A percentile compares a stretch with the other conserved stretches of the same genome.
These are phyloP conservation scores for Penicillium turbatum DNA, from an alignment of 495 filamentous ascomycete genomes.

Conservation along the genomic window DNA sequence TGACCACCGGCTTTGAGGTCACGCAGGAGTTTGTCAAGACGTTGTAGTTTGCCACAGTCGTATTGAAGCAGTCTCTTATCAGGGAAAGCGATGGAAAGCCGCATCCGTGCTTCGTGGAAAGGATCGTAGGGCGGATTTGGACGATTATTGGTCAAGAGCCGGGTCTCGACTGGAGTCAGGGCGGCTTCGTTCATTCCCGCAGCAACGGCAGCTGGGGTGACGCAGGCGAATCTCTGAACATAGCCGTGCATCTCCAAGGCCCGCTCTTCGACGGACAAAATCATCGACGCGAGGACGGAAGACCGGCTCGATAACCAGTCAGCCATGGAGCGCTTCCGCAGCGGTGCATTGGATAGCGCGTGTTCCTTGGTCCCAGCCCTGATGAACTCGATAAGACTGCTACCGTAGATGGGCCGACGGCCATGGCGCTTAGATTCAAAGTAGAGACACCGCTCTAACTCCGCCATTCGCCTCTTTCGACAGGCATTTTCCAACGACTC, in stretches of 20 bases:
- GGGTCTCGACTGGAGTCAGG: conserved; percentile 60
- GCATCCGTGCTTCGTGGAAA: conserved; percentile 91
- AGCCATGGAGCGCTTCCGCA: conserved; percentile 45
- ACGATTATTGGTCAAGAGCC: conserved; percentile 46
- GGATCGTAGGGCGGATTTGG: conserved; percentile 65
- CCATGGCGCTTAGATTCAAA: conserved; percentile 78
- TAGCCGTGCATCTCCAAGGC: conserved; percentile 63
- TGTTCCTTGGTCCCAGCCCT: conserved; percentile 54
- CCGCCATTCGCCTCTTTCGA: conserved; percentile 68
- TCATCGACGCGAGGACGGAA: conserved; percentile 63
- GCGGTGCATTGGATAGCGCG: conserved; percentile 36
- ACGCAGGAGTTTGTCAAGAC: conserved; percentile 80
- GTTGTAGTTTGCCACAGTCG: conserved; percentile 95
- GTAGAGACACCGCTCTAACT: conserved; percentile 74
- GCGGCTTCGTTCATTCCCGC: conserved; percentile 66
- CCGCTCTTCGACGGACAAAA: conserved; percentile 68
- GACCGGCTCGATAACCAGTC: conserved; percentile 74
- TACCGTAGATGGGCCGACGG: conserved; percentile 75
- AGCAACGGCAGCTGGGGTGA: conserved; percentile 83
- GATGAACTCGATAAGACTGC: conserved; percentile 65
- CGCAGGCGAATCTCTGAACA: conserved; percentile 84
- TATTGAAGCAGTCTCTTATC: conserved; percentile 94
- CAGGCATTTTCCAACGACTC: conserved; percentile 68
- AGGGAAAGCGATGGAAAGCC: conserved; percentile 91
- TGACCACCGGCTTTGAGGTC: conserved; percentile 86